phyloP scores from a whole-genome alignment of 2,329 filamentous ascomycete genomes.

The Cadophora malorum region DNA sequence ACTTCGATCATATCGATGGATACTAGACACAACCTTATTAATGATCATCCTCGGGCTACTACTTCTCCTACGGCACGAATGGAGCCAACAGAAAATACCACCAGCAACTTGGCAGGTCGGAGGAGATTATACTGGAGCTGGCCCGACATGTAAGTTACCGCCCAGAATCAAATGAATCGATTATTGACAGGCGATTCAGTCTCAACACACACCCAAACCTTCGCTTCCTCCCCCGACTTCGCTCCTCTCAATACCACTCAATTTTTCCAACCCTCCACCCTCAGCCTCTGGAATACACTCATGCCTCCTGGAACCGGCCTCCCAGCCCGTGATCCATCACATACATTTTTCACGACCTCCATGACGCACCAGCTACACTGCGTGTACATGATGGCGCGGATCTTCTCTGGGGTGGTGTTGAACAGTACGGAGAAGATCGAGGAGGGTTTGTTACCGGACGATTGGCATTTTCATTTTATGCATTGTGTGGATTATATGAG shows the following conservation, averaged over 20 bases:
- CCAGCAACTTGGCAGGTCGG: constrained; percentile 5
- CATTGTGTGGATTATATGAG: constrained; percentile 20
- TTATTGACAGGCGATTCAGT: background rate
- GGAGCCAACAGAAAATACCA: background rate
- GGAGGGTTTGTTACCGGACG: background rate
- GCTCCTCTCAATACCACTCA: background rate
- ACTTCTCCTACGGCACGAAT: constrained; percentile 3
- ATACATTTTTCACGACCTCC: constrained; percentile 8
- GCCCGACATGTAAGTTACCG: background rate
- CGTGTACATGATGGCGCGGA: constrained; percentile 18
- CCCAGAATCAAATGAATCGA: background rate
- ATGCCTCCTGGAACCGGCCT: background rate
- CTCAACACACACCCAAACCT: background rate
- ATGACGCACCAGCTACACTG: constrained; percentile 18
- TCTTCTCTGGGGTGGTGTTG: constrained; percentile 8
- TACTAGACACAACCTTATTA: constrained; percentile 5
- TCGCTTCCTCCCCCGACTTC: background rate
- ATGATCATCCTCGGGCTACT: background rate
- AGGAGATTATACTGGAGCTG: constrained; percentile 13
- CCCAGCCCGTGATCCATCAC: background rate
- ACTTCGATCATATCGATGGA: background rate
- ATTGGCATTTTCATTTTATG: constrained; percentile 17
- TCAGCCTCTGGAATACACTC: constrained; percentile 6
- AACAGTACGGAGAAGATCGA: background rate
- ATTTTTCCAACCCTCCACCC: constrained; percentile 11